These are phyloP conservation scores for Babesia sp. DNA, from an alignment of 169 alveolate genomes.

Conservation along the genomic window DNA sequence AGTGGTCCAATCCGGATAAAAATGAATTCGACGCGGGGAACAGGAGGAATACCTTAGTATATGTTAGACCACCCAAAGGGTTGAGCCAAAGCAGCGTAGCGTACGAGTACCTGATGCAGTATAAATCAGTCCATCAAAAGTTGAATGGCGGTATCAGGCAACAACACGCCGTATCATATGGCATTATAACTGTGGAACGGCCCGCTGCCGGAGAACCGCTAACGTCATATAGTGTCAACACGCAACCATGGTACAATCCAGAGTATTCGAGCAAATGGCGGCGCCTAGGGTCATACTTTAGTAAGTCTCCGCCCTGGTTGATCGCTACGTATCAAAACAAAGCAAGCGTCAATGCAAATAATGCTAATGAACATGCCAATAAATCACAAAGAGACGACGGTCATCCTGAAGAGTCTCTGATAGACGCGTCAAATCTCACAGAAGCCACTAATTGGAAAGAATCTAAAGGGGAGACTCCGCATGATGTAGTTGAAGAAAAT, in stretches of 20 bases:
- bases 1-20: conserved; percentile 65
- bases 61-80: conserved; percentile 40
- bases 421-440: too few species aligned
- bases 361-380: neutral
- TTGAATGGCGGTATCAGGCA: conserved; percentile 61
- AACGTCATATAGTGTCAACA: conserved; percentile 32
- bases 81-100: conserved; percentile 25
- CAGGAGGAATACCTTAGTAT: conserved; percentile 30
- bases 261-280: conserved; percentile 34
- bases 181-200: conserved; percentile 19
- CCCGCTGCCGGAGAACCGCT: conserved; percentile 23
- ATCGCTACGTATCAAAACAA: neutral
- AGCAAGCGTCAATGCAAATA: neutral
- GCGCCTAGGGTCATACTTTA: conserved; percentile 10
- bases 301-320: conserved; percentile 56
- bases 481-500: too few species aligned
- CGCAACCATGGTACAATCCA: conserved; percentile 46
- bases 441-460: too few species aligned
- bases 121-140: conserved; percentile 62
- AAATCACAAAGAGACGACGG: neutral
- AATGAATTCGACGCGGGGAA: conserved; percentile 52
- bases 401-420: too few species aligned
- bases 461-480: too few species aligned
- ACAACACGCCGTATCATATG: conserved; percentile 61
- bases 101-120: conserved; percentile 54